Base-by-base conservation (phyloP, 2,329 filamentous ascomycete species). In the Epichloe elymi region DNA sequence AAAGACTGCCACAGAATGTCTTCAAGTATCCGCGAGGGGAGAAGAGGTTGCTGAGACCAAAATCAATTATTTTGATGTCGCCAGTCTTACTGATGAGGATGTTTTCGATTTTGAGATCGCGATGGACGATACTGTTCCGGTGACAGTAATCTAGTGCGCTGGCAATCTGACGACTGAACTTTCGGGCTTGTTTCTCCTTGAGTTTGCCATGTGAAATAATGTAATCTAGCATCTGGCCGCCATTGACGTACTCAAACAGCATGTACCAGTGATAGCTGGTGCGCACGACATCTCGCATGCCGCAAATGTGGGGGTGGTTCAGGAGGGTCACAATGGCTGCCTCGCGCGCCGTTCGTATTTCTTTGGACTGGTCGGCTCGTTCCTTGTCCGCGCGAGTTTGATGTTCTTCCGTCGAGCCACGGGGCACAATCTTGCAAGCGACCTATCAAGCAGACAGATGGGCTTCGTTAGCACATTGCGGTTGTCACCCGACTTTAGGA, bases 201-300 rank as follows among this genome's bases (percentile, higher is more conserved):
- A 98, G 74, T 62, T 94, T 87, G 53, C 91, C 93, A 63, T 98
- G 93, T 3, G 90, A 96, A 64, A 98, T 98, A 67, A 98, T 98
- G 70, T 97, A 98, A 72, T 98, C 93, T 55, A 98, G 82, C 93
- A 98, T 97, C 70, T 98, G 93, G 17, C 93, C 93, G 46, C 93
- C 93, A 64, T 98, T 96, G 68, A 98, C 93, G 67, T 93, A 96
- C 71, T 98, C 93, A 64, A 95, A 98, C 48, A 98, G 82, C 93
- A 98, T 98, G 70, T 98, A 98, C 93, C 93, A 98, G 69, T 98
- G 93, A 66, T 96, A 93, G 62, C 93, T 91, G 48, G 93, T 97
- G 52, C 90, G 85, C 51, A 97, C 86, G 26, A 96, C 89, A 70
- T 98, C 93, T 57, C 89, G 83, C 78, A 98, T 86, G 53, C 87